Evolutionary conservation across 768 basidiomycete genomes (phyloP).

Genomic region (Serendipita sp.): DNA sequence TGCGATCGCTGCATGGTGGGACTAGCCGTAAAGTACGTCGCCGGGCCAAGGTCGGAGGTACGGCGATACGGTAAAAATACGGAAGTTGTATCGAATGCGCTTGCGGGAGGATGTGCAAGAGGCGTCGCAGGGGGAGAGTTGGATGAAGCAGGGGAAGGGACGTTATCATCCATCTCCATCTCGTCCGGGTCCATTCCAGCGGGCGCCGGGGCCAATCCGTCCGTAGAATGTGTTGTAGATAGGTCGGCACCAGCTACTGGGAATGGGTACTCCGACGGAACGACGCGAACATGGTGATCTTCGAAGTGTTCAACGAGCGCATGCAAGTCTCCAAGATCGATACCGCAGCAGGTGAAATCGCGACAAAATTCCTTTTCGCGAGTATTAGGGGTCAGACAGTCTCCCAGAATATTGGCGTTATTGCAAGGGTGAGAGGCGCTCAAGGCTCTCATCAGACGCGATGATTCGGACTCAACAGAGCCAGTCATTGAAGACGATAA

Average conservation of each 20-base stretch:
- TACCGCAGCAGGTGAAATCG: constrained; percentile 81
- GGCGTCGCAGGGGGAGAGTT: constrained; percentile 31
- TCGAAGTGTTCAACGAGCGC: constrained; percentile 87
- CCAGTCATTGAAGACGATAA: constrained; percentile 1
- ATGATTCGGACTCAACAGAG: constrained; percentile 6
- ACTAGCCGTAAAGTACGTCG: neutral
- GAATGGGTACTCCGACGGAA: constrained; percentile 24
- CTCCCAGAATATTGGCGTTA: neutral
- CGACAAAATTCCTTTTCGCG: constrained; percentile 28
- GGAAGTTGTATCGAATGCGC: constrained; percentile 35
- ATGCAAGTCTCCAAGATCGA: constrained; percentile 57
- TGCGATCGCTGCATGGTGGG: neutral
- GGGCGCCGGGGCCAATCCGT: neutral
- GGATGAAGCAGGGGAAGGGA: constrained; percentile 22
- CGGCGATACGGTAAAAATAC: constrained; percentile 29
- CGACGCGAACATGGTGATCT: constrained; percentile 68
- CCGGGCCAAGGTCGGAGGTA: constrained; percentile 9
- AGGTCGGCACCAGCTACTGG: constrained; percentile 18
- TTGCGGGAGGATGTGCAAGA: constrained; percentile 23
- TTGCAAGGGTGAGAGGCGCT: neutral
- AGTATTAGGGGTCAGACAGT: neutral
- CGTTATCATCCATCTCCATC: constrained; percentile 16
- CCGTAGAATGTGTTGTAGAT: neutral
- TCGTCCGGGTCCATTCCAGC: neutral
- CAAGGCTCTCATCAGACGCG: neutral